phyloP scores from a whole-genome alignment of 331 rosid genomes.

The Malus hybrid region DNA sequence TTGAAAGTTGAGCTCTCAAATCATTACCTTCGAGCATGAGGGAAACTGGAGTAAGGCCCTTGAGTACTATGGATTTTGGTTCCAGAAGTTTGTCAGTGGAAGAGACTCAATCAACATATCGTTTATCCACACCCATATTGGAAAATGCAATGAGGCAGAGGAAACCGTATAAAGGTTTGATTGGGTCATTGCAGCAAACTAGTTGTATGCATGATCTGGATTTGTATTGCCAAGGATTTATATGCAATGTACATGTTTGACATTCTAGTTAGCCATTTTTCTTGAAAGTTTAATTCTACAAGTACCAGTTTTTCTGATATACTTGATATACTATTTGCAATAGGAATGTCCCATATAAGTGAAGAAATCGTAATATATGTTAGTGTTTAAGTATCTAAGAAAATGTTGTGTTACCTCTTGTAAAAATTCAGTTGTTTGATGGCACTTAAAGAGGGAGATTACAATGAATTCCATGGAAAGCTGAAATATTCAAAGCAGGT shows the following conservation, averaged over 20 bases:
- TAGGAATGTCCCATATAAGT: slow-evolving; percentile 26
- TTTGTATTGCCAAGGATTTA: slow-evolving; percentile 84
- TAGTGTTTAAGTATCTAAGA: background rate
- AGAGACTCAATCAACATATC: slow-evolving; percentile 25
- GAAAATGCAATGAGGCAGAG: slow-evolving; percentile 39
- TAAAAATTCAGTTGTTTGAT: slow-evolving; percentile 16
- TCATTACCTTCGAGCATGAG: slow-evolving; percentile 77
- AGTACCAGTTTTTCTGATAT: background rate
- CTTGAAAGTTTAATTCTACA: no score
- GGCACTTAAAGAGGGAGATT: no score
- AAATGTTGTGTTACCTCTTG: background rate
- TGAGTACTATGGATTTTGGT: slow-evolving; percentile 53
- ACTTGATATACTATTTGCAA: slow-evolving; percentile 23
- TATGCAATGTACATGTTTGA: slow-evolving; percentile 9
- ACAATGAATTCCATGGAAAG: background rate
- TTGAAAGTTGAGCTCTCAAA: slow-evolving; percentile 70
- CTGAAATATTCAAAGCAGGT: slow-evolving; percentile 85
- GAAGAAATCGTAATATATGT: background rate
- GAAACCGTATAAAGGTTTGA: slow-evolving; percentile 73
- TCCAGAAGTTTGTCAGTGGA: slow-evolving; percentile 31
- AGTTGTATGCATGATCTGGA: slow-evolving; percentile 86
- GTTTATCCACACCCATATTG: slow-evolving; percentile 23
- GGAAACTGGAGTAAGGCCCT: slow-evolving; percentile 99
- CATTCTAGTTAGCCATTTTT: background rate
- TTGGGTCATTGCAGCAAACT: slow-evolving; percentile 79